Percentiles rank a stretch among this genome's conserved stretches.
Evolutionary conservation across 345 rosid genomes (phyloP).

Genomic region (Brassica nigra): DNA sequence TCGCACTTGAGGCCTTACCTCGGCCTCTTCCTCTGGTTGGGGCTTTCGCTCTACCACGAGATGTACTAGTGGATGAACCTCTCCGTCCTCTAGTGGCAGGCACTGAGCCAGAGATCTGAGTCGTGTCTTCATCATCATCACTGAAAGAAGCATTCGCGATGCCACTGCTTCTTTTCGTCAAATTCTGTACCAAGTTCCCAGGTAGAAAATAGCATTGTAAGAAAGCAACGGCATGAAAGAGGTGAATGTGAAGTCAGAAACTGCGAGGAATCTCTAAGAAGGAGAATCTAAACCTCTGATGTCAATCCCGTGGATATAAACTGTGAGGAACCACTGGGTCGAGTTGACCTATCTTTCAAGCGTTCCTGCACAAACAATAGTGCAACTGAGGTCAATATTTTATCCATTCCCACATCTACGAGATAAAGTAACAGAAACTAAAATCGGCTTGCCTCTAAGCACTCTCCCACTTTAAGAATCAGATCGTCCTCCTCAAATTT

Average conservation of each 20-base stretch:
- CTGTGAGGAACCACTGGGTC: conserved; percentile 56
- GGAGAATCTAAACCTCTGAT: conserved; percentile 54
- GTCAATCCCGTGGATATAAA: conserved; percentile 55
- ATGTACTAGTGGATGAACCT: conserved; percentile 49
- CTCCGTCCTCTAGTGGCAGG: conserved; percentile 62
- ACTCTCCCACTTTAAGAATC: conserved; percentile 88
- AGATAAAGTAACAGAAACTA: not conserved
- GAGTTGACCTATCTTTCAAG: conserved; percentile 74
- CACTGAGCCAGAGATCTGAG: conserved; percentile 51
- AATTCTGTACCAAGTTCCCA: conserved; percentile 47
- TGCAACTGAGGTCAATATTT: conserved; percentile 25
- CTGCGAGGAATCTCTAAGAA: conserved; percentile 13
- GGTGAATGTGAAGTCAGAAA: conserved; percentile 23
- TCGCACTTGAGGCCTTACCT: conserved; percentile 63
- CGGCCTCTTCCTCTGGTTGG: conserved; percentile 90
- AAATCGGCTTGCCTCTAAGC: conserved; percentile 77
- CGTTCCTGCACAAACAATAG: conserved; percentile 62
- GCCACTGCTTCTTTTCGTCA: conserved; percentile 55
- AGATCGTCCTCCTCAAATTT: conserved; percentile 77
- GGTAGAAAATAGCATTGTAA: conserved; percentile 24
- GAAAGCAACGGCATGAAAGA: conserved; percentile 19
- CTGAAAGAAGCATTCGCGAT: conserved; percentile 71
- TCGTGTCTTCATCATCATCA: conserved; percentile 89
- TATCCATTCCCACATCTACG: not conserved
- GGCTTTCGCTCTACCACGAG: conserved; percentile 65